Percentiles rank a stretch among this genome's conserved stretches.
These are phyloP conservation scores for Scedosporium apiospermum DNA, from an alignment of 2,329 filamentous ascomycete species.

Conservation along the genomic window DNA sequence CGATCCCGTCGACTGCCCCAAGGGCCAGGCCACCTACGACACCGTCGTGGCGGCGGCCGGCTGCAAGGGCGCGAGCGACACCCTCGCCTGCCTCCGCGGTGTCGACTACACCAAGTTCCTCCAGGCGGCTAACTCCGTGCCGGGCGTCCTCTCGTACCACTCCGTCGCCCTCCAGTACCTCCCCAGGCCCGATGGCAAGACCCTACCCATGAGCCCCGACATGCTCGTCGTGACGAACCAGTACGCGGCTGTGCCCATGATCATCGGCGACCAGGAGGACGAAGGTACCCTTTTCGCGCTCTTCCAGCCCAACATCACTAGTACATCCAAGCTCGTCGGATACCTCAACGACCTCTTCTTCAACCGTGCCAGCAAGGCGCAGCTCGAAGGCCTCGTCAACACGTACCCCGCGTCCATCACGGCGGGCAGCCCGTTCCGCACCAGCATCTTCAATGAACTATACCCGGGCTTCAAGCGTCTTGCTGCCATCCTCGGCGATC, in stretches of 20 bases:
- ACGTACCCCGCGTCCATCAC: slow-evolving; percentile 38
- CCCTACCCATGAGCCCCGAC: slow-evolving; percentile 45
- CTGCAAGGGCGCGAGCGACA: slow-evolving; percentile 39
- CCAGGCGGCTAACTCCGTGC: slow-evolving; percentile 48
- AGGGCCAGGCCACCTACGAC: slow-evolving; percentile 47
- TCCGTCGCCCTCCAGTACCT: slow-evolving; percentile 52
- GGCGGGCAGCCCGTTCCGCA: slow-evolving; percentile 50
- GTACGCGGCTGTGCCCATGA: slow-evolving; percentile 51
- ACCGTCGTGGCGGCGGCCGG: slow-evolving; percentile 39
- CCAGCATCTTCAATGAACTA: slow-evolving; percentile 45
- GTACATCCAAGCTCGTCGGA: slow-evolving; percentile 36
- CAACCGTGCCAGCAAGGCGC: slow-evolving; percentile 20
- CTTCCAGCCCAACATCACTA: slow-evolving; percentile 48
- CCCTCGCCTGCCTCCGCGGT: slow-evolving; percentile 44
- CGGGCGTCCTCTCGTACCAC: slow-evolving; percentile 44
- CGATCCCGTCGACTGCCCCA: slow-evolving; percentile 41
- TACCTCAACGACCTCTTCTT: slow-evolving; percentile 47
- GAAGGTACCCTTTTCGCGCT: slow-evolving; percentile 57
- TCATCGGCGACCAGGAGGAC: slow-evolving; percentile 56
- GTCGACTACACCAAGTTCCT: slow-evolving; percentile 42
- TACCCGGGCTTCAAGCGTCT: slow-evolving; percentile 58
- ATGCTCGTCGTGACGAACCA: slow-evolving; percentile 32
- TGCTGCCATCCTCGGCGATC: slow-evolving; percentile 53
- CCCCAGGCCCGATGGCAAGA: slow-evolving; percentile 48
- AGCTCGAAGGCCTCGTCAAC: slow-evolving; percentile 38